phyloP scores from a whole-genome alignment of 2,329 filamentous ascomycete genomes.

The Sphaerulina populicola region DNA sequence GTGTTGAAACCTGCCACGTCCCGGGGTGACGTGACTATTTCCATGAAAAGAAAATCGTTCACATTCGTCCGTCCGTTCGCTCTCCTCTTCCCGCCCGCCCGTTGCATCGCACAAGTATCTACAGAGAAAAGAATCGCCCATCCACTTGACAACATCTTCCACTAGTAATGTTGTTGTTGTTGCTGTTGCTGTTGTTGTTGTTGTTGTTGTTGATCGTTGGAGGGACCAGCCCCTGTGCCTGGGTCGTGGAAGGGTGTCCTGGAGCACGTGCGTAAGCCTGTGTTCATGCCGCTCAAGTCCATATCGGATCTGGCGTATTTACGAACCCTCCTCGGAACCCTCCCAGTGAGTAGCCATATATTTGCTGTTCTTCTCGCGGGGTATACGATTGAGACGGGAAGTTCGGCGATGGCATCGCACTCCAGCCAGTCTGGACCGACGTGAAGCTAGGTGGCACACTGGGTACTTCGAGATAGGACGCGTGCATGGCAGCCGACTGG shows the following conservation, averaged over 20 bases:
- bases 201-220: slow-evolving; percentile 14
- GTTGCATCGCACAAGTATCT: slow-evolving; percentile 4
- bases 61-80: background rate
- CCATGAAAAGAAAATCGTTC: background rate
- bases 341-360: slow-evolving; percentile 28
- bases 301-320: slow-evolving; percentile 26
- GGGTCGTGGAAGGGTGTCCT: slow-evolving; percentile 23
- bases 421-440: slow-evolving; percentile 28
- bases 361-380: slow-evolving; percentile 36
- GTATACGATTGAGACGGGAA: slow-evolving; percentile 30
- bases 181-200: too few species aligned
- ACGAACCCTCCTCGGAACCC: slow-evolving; percentile 32
- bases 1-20: background rate
- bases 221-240: slow-evolving; percentile 18
- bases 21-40: background rate
- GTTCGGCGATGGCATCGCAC: slow-evolving; percentile 29
- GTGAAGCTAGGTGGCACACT: slow-evolving; percentile 25
- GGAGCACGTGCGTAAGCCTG: slow-evolving; percentile 23
- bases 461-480: slow-evolving; percentile 41
- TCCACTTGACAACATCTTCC: background rate
- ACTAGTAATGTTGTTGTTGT: slow-evolving; percentile 3
- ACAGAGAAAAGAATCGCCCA: background rate
- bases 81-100: background rate
- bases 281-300: slow-evolving; percentile 26
- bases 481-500: slow-evolving; percentile 26